phyloP scores from a whole-genome alignment of 164 flowering plant species.

The Santalum album region DNA sequence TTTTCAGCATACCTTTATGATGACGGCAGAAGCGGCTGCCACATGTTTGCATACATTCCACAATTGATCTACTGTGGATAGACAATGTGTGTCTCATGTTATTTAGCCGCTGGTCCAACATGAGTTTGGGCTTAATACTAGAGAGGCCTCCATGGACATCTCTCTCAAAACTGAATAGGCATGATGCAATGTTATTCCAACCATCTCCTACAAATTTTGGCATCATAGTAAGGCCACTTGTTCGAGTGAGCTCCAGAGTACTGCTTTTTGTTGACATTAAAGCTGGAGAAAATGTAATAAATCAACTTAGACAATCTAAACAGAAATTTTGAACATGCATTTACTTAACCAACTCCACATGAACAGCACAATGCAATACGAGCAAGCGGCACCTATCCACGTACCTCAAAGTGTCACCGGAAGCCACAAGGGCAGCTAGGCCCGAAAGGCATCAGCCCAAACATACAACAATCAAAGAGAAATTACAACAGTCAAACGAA shows the following conservation, averaged over 20 bases:
- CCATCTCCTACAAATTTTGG: constrained; percentile 20
- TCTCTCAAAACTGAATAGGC: constrained; percentile 16
- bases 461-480: neutral
- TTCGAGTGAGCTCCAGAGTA: constrained; percentile 19
- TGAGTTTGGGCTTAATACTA: constrained; percentile 12
- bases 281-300: constrained; percentile 19
- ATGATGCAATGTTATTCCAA: constrained; percentile 30
- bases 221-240: constrained; percentile 16
- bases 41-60: constrained; percentile 15
- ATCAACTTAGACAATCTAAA: neutral
- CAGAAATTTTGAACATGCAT: no score
- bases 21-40: constrained; percentile 9
- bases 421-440: no score
- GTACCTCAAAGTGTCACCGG: no score
- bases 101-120: constrained; percentile 11
- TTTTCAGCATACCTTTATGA: constrained; percentile 33
- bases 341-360: no score
- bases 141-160: constrained; percentile 20
- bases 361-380: no score
- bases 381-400: no score
- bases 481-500: neutral
- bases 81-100: constrained; percentile 11
- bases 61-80: constrained; percentile 11
- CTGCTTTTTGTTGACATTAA: constrained; percentile 27
- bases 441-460: no score